Conservation (phyloP, 345 rosid species). For the Hevea brasiliensis region DNA sequence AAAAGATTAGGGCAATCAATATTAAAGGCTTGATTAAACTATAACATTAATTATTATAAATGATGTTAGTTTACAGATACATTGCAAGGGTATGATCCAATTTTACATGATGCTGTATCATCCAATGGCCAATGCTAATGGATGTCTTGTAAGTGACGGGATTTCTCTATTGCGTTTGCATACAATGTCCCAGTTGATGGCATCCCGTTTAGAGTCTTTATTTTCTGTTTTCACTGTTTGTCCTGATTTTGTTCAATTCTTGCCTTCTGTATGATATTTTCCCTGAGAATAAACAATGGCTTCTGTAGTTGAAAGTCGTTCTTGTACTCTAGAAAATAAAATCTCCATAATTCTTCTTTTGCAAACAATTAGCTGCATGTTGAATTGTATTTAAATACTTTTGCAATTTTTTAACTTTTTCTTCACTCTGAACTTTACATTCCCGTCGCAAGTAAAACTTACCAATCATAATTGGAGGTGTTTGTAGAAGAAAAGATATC, state of each 20-base stretch:
- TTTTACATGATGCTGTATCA: constrained; percentile 1
- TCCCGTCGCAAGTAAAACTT: neutral
- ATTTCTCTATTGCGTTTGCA: neutral
- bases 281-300: neutral
- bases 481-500: no score
- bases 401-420: neutral
- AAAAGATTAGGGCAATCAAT: neutral
- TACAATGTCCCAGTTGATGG: neutral
- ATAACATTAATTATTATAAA: neutral
- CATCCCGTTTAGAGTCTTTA: neutral
- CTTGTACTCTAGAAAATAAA: neutral
- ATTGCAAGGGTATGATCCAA: neutral
- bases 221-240: neutral
- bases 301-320: neutral
- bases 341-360: neutral
- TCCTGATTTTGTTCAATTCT: neutral
- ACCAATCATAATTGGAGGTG: neutral
- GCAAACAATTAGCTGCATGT: neutral
- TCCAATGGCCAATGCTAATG: neutral
- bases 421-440: no score
- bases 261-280: neutral
- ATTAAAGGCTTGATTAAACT: neutral
- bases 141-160: neutral
- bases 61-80: neutral
- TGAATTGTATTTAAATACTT: neutral